Conservation (phyloP, 2,329 filamentous ascomycete genomes). For the Aspergillus neotritici region DNA sequence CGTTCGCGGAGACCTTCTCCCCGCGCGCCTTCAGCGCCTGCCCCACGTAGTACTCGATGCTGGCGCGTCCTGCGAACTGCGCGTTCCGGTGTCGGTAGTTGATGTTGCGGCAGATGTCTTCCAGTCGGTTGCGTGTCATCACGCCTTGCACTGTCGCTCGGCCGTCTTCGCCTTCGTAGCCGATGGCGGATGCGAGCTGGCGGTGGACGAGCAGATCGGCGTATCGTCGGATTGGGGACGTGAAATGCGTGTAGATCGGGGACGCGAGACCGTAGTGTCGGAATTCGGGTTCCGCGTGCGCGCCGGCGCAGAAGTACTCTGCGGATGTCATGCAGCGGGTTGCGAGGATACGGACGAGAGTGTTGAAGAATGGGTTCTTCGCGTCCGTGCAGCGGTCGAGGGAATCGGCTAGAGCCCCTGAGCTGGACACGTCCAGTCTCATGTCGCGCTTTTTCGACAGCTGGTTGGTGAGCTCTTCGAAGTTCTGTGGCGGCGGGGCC, state of each 20-base stretch:
- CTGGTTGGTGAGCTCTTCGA: conserved; percentile 88
- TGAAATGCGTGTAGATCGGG: conserved; percentile 98
- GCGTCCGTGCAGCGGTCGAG: conserved; percentile 78
- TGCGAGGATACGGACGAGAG: conserved; percentile 91
- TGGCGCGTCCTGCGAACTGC: conserved; percentile 87
- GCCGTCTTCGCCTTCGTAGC: conserved; percentile 58
- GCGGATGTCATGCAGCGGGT: conserved; percentile 99
- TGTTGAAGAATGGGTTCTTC: conserved; percentile 93
- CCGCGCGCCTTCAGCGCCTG: conserved; percentile 79
- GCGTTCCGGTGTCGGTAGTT: conserved; percentile 96
- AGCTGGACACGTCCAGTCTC: conserved; percentile 76
- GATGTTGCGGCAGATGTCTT: conserved; percentile 96
- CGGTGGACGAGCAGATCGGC: conserved; percentile 93
- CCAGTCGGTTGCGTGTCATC: conserved; percentile 75
- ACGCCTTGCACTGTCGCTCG: conserved; percentile 71
- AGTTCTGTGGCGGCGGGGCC: conserved; percentile 89
- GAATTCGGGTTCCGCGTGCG: conserved; percentile 89
- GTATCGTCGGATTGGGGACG: conserved; percentile 92
- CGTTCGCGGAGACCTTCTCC: conserved; percentile 36
- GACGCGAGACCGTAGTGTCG: conserved; percentile 93
- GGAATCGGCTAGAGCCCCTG: conserved; percentile 87
- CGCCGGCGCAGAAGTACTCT: conserved; percentile 95
- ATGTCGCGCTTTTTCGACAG: conserved; percentile 79
- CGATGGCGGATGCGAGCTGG: conserved; percentile 91
- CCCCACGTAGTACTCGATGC: conserved; percentile 95